These are phyloP conservation scores for Clonostachys rhizophaga DNA, from an alignment of 2,329 filamentous ascomycete species.

Conservation along the genomic window DNA sequence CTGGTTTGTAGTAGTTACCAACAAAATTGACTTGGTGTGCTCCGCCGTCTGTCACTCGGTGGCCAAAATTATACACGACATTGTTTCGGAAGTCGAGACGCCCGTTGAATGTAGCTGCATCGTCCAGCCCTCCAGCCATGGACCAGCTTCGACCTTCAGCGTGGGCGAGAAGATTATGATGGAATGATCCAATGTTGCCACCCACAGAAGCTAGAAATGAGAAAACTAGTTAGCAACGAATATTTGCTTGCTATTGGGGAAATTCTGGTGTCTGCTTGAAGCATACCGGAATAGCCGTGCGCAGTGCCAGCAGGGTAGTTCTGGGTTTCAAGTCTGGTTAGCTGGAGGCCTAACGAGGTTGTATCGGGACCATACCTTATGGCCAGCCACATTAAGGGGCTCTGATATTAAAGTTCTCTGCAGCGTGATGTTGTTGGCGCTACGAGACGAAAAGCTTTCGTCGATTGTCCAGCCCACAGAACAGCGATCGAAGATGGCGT, in stretches of 20 bases:
- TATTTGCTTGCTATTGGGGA: no score
- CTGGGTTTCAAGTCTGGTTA: conserved; percentile 5
- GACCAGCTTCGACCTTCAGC: conserved; percentile 25
- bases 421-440: conserved; percentile 23
- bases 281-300: conserved; percentile 12
- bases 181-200: conserved; percentile 24
- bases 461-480: conserved; percentile 26
- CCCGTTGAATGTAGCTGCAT: conserved; percentile 19
- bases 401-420: conserved; percentile 27
- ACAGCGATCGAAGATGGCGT: conserved; percentile 24
- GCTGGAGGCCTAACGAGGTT: no score
- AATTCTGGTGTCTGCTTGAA: neutral
- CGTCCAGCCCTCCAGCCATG: conserved; percentile 21
- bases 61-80: conserved; percentile 26
- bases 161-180: conserved; percentile 24
- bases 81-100: conserved; percentile 25
- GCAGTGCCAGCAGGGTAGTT: conserved; percentile 23
- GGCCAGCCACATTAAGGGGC: conserved; percentile 25
- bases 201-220: conserved; percentile 15
- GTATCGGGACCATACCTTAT: conserved; percentile 4
- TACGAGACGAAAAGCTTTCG: conserved; percentile 23
- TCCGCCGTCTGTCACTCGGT: conserved; percentile 23
- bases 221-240: neutral
- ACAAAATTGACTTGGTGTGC: conserved; percentile 23
- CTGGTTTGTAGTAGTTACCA: conserved; percentile 23